Conservation (phyloP, 257 asterid genomes). For the Fraxinus excelsior region DNA sequence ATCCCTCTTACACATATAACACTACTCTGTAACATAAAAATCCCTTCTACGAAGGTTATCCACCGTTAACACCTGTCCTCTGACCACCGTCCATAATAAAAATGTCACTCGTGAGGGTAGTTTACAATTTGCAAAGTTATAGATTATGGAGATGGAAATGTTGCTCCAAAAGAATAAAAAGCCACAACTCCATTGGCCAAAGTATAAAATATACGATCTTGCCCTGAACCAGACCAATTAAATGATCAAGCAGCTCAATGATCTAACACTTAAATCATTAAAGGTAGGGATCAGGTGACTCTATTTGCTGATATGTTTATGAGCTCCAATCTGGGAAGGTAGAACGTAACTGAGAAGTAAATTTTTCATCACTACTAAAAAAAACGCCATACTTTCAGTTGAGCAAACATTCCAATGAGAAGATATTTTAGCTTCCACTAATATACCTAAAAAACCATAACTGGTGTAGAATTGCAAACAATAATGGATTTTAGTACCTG, state of each 20-base stretch:
- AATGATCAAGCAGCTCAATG: constrained; percentile 6
- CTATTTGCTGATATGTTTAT: neutral
- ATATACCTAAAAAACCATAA: neutral
- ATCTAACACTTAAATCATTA: constrained; percentile 1
- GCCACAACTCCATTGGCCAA: neutral
- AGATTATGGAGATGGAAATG: neutral
- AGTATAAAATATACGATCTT: neutral
- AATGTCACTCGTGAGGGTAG: too few relatives aligned
- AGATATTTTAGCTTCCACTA: constrained; percentile 13
- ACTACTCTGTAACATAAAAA: too few relatives aligned
- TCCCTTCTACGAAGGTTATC: too few relatives aligned
- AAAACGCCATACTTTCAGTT: neutral
- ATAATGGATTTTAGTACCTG: constrained; percentile 51
- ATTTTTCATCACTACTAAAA: neutral
- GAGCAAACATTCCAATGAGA: neutral
- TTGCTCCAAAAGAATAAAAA: constrained; percentile 3
- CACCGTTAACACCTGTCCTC: too few relatives aligned
- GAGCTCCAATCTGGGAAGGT: neutral
- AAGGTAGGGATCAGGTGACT: neutral
- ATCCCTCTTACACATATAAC: too few relatives aligned
- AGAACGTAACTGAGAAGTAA: neutral
- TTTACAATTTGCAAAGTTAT: neutral
- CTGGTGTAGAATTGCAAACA: neutral
- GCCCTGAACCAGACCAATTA: neutral
- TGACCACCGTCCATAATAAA: too few relatives aligned